phyloP scores from a whole-genome alignment of 768 basidiomycete genomes.

The Chalciporus pseudorubinellus region DNA sequence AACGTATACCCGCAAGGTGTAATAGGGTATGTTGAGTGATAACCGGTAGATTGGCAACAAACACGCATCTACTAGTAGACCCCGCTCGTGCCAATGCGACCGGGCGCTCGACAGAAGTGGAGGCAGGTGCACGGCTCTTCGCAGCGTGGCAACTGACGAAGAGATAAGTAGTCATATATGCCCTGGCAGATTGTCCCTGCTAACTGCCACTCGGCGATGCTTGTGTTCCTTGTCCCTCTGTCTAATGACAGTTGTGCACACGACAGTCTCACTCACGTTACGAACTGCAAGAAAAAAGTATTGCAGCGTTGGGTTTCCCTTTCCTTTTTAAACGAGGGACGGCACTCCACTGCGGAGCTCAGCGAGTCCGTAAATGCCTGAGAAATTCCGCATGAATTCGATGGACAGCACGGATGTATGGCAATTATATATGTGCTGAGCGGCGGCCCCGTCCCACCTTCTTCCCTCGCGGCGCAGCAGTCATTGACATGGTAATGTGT shows the following conservation, averaged over 20 bases:
- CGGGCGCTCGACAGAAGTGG: too few relatives aligned
- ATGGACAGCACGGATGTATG: neutral
- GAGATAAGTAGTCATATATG: neutral
- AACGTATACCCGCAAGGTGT: slow-evolving; percentile 7
- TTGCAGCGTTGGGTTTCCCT: neutral
- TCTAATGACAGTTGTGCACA: neutral
- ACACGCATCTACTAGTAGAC: neutral
- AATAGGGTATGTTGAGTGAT: neutral
- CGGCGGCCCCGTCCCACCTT: neutral
- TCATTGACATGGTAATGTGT: neutral
- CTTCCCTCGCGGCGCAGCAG: neutral
- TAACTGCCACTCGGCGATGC: neutral
- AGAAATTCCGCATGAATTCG: neutral
- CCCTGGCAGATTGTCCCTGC: neutral
- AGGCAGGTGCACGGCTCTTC: too few relatives aligned
- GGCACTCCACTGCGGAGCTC: neutral
- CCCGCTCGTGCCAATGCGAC: neutral
- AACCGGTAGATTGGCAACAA: neutral
- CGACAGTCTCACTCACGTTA: neutral
- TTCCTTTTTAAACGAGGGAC: neutral
- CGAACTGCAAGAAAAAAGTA: neutral
- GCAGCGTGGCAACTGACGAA: neutral
- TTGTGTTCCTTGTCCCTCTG: neutral
- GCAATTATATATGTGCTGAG: too few relatives aligned
- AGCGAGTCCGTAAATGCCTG: too few relatives aligned